Evolutionary conservation across 106 monocot species (phyloP).

Genomic region (Dactylorhiza incarnata): DNA sequence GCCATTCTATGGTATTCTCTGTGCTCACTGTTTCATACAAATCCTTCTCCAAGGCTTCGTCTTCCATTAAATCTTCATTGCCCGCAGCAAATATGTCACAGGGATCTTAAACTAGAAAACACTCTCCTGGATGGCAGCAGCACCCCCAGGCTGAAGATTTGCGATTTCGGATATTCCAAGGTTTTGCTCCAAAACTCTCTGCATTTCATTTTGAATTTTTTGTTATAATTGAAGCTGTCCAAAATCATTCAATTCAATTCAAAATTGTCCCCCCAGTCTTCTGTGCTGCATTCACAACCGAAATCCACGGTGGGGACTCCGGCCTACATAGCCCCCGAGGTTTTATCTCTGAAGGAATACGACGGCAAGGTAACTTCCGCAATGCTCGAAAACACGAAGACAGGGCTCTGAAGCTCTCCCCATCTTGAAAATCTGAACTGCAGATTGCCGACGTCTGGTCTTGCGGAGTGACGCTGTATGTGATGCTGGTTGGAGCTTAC

Average conservation of each 20-base stretch:
- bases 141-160: constrained; percentile 66
- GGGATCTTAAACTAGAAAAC: constrained; percentile 80
- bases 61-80: constrained; percentile 1
- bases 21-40: not conserved
- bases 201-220: not conserved
- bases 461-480: constrained; percentile 84
- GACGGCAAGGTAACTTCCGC: constrained; percentile 56
- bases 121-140: constrained; percentile 69
- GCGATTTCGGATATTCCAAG: constrained; percentile 90
- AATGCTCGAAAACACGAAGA: not conserved
- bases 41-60: not conserved
- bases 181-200: constrained; percentile 9
- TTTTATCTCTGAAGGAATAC: constrained; percentile 64
- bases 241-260: not conserved
- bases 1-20: constrained; percentile 64
- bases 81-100: constrained; percentile 70
- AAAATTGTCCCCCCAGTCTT: constrained; percentile 36
- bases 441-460: constrained; percentile 94
- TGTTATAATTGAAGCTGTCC: not conserved
- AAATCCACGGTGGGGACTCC: constrained; percentile 85
- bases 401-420: not conserved
- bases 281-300: constrained; percentile 76
- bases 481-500: constrained; percentile 77
- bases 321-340: constrained; percentile 81
- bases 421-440: not conserved